Evolutionary conservation across 1,284 basidiomycete genomes (phyloP), one percentile per base, ranked within the genome.

Genomic region (Phlebopus sp.): DNA sequence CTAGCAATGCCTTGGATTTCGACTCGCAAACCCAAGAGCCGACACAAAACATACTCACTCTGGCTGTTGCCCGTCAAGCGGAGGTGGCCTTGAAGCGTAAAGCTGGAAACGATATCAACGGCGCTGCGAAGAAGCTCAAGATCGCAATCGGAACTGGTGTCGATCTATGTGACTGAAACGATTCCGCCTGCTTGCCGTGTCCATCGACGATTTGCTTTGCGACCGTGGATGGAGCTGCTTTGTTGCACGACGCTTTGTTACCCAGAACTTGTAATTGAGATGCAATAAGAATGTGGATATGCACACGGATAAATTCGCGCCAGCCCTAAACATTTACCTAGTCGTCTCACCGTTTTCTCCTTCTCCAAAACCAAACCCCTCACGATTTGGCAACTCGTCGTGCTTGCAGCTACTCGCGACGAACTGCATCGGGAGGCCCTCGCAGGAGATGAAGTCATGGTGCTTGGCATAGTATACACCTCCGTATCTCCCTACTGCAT

Each of bases 401-500:
- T 55, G 69, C 68, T 69, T 71, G 65, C 66, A 44, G 3, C 60
- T 59, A 76, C 76, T 70, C 73, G 67, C 77, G 80, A 76, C 69
- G 79, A 73, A 67, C 63, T 69, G 70, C 64, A 67, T 76, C 71
- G 74, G 66, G 84, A 78, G 86, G 86, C 55, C 75, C 84, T 88
- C 86, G 85, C 86, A 89, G 86, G 82, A 90, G 84, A 89, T 85
- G 78, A 84, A 89, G 59, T 82, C 81, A 82, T 80, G 83, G 86
- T 78, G 87, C 86, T 86, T 66, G 82, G 87, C 86, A 88, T 87
- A 87, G 78, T 76, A 72, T 81, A 77, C 76, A 80, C 86, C 84
- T 82, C 85, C 81, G 86, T 90, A 90, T 90, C 87, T 85, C 82
- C 85, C 80, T 76, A 67, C 73, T 67, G 73, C 75, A 8, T 74